Conservation (phyloP, 2,329 filamentous ascomycete genomes). For the Ampelomyces quisqualis region DNA sequence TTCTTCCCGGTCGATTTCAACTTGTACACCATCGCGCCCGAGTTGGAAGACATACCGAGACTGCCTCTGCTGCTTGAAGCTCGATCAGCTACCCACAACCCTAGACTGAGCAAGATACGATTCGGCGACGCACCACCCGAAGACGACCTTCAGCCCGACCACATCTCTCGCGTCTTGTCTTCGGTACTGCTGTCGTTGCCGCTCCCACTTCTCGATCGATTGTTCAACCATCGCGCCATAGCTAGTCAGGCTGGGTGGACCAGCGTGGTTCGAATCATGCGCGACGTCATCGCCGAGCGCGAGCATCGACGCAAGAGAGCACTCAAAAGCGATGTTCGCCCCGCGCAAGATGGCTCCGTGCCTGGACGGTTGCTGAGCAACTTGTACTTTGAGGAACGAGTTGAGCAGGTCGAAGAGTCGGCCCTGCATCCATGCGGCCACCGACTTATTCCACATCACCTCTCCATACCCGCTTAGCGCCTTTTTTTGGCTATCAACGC, state of each 20-base stretch:
- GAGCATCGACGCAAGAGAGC: slow-evolving; percentile 44
- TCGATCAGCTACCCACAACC: slow-evolving; percentile 47
- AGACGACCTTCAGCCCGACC: slow-evolving; percentile 43
- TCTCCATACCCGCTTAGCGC: slow-evolving; percentile 8
- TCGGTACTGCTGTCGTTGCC: slow-evolving; percentile 70
- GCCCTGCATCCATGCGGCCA: slow-evolving; percentile 42
- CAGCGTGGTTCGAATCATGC: slow-evolving; percentile 45
- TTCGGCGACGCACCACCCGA: slow-evolving; percentile 66
- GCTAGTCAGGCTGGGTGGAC: slow-evolving; percentile 48
- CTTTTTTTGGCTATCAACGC: slow-evolving; percentile 1
- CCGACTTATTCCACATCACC: slow-evolving; percentile 26
- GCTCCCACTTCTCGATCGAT: slow-evolving; percentile 63
- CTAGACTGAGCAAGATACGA: slow-evolving; percentile 63
- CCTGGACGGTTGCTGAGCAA: slow-evolving; percentile 29
- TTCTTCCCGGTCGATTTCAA: slow-evolving; percentile 62
- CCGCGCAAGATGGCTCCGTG: slow-evolving; percentile 15
- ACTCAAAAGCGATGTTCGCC: slow-evolving; percentile 28
- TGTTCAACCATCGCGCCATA: slow-evolving; percentile 63
- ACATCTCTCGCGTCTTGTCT: slow-evolving; percentile 58
- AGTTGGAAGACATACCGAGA: slow-evolving; percentile 51
- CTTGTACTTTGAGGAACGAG: slow-evolving; percentile 31
- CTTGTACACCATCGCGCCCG: slow-evolving; percentile 55
- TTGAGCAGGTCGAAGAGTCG: slow-evolving; percentile 44
- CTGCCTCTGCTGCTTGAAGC: slow-evolving; percentile 46
- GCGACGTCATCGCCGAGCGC: slow-evolving; percentile 47